Percentiles rank a stretch among this genome's conserved stretches.
Conservation (phyloP, 345 rosid genomes). For the Odontarrhena argentea region DNA sequence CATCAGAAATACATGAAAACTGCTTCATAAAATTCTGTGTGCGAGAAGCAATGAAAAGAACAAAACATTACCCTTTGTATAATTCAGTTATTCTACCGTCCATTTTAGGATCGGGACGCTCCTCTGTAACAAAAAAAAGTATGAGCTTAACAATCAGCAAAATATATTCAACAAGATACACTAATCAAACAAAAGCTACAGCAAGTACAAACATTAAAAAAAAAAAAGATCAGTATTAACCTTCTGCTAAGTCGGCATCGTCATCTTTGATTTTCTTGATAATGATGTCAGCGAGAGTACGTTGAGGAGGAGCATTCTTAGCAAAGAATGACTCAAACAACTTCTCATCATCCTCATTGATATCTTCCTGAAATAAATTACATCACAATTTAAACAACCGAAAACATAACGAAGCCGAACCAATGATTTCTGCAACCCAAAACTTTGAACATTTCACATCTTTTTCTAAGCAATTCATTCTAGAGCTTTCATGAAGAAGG, state of each 20-base stretch:
- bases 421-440: neutral
- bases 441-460: neutral
- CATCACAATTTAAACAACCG: neutral
- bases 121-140: conserved; percentile 50
- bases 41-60: neutral
- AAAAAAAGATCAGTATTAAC: conserved; percentile 36
- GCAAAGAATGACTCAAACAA: conserved; percentile 76
- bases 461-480: neutral
- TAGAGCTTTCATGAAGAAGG: neutral
- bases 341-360: conserved; percentile 81
- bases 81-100: conserved; percentile 64
- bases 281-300: conserved; percentile 80
- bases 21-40: neutral
- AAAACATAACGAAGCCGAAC: neutral
- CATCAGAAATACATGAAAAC: conserved; percentile 13
- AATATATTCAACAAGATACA: neutral
- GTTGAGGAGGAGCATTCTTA: conserved; percentile 65
- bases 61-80: conserved; percentile 65
- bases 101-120: conserved; percentile 66
- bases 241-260: conserved; percentile 61
- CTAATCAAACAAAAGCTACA: neutral
- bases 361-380: conserved; percentile 54
- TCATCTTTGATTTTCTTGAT: conserved; percentile 63
- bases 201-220: neutral
- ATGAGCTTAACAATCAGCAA: conserved; percentile 16